Percentiles rank a stretch among this genome's conserved stretches.
Evolutionary conservation across 78 protist species (phyloP).

Genomic region (Ministeria vibrans): DNA sequence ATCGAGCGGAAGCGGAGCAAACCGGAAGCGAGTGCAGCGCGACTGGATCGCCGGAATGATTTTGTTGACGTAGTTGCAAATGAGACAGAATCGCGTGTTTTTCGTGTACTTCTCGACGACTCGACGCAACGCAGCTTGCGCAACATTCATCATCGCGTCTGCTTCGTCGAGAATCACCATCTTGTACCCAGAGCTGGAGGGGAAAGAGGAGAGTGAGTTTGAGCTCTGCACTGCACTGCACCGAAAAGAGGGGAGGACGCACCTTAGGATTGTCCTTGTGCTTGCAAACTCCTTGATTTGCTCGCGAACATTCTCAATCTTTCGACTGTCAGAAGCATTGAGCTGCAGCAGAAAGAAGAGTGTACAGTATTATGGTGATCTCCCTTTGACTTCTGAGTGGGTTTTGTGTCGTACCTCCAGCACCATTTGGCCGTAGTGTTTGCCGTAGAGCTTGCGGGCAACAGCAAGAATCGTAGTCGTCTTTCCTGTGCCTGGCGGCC

Average conservation of each 20-base stretch:
- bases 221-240: no score
- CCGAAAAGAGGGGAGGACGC: no score
- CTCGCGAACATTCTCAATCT: constrained; percentile 84
- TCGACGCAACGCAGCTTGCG: constrained; percentile 82
- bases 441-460: constrained; percentile 83
- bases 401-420: constrained; percentile 57
- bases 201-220: neutral
- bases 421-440: constrained; percentile 50
- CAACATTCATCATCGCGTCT: constrained; percentile 84
- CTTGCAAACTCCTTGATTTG: constrained; percentile 86
- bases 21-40: constrained; percentile 88
- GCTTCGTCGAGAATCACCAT: constrained; percentile 91
- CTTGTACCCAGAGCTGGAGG: constrained; percentile 57
- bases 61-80: constrained; percentile 86
- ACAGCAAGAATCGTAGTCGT: constrained; percentile 94
- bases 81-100: constrained; percentile 84
- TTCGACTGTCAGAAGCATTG: constrained; percentile 98
- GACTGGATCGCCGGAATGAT: constrained; percentile 88
- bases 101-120: constrained; percentile 74
- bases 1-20: constrained; percentile 65
- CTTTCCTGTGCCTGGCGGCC: constrained; percentile 98
- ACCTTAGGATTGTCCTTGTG: constrained; percentile 56
- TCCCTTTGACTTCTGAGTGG: neutral
- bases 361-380: neutral
- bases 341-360: constrained; percentile 28